phyloP scores from a whole-genome alignment of 495 filamentous ascomycete species.

The Daldinia decipiens region DNA sequence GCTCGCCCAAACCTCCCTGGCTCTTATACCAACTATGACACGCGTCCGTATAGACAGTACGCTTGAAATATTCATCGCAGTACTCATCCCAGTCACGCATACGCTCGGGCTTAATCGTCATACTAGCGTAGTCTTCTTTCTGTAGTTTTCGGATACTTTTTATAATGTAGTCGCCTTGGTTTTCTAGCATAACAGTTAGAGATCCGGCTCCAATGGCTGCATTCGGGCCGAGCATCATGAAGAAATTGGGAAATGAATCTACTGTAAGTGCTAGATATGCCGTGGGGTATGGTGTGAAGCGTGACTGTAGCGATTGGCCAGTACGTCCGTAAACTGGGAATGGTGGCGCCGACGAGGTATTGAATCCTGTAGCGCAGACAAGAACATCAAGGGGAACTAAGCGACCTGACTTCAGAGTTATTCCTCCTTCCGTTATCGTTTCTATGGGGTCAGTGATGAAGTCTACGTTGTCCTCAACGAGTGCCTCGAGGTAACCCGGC shows the following conservation, averaged over 20 bases:
- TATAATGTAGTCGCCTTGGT: slow-evolving; percentile 69
- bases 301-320: slow-evolving; percentile 60
- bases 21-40: slow-evolving; percentile 78
- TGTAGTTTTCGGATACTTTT: slow-evolving; percentile 73
- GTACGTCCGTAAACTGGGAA: slow-evolving; percentile 67
- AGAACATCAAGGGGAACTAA: slow-evolving; percentile 61
- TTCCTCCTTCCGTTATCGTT: slow-evolving; percentile 61
- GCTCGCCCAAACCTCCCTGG: slow-evolving; percentile 47
- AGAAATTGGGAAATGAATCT: slow-evolving; percentile 73
- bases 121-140: slow-evolving; percentile 71
- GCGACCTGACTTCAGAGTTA: slow-evolving; percentile 59
- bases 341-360: slow-evolving; percentile 65
- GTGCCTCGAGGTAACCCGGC: slow-evolving; percentile 74
- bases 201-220: slow-evolving; percentile 65
- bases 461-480: slow-evolving; percentile 69
- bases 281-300: slow-evolving; percentile 63
- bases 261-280: slow-evolving; percentile 72
- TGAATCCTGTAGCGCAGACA: slow-evolving; percentile 76
- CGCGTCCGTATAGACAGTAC: slow-evolving; percentile 70
- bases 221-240: slow-evolving; percentile 71
- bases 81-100: slow-evolving; percentile 70
- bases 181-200: slow-evolving; percentile 65
- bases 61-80: slow-evolving; percentile 69
- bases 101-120: slow-evolving; percentile 62
- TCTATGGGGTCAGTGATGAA: slow-evolving; percentile 66